Evolutionary conservation across 345 rosid genomes (phyloP), one percentile per base, ranked within the genome.

Genomic region (Populus tremula): DNA sequence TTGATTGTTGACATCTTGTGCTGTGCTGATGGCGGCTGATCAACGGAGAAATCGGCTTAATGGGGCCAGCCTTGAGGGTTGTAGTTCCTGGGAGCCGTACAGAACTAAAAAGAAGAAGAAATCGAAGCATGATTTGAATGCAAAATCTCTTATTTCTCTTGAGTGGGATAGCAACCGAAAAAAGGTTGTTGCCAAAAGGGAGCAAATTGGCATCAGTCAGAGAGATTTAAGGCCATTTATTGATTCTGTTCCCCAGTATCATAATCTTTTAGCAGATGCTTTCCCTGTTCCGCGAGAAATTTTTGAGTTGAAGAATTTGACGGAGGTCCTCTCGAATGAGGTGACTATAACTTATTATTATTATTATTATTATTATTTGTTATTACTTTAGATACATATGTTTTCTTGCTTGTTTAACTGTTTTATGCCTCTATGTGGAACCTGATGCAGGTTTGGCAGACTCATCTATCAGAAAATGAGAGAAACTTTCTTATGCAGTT

Each of bases 101-200:
- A 91, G 86, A 87, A 83, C 76, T 49, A 93, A 92, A 83, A 93
- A 85, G 87, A 96, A 87, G 80, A 93, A 83, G 64, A 87, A 59
- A 70, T 82, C 89, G 16, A 85, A 87, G 79, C 83, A 64, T 81
- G 85, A 87, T 67, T 80, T 86, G 78, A 88, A 84, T 80, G 54
- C 86, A 0, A 90, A 90, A 80, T 89, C 91, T 80, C 92, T 86
- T 67, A 90, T 94, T 77, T 88, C 89, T 80, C 97, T 96, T 35
- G 90, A 91, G 87, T 96, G 99, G 99, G 95, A 96, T 72, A 83
- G 84, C 50, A 85, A 76, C 69, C 72, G 75, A 67, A 89, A 84
- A 61, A 85, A 76, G 75, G 98, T 96, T 39, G 87, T 94, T 62
- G 92, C 99, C 72, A 96, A 84, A 86, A 90, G 76, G 90, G 98